These are phyloP conservation scores for Aphanoascus verrucosus DNA, from an alignment of 2,329 filamentous ascomycete species.

Conservation along the genomic window DNA sequence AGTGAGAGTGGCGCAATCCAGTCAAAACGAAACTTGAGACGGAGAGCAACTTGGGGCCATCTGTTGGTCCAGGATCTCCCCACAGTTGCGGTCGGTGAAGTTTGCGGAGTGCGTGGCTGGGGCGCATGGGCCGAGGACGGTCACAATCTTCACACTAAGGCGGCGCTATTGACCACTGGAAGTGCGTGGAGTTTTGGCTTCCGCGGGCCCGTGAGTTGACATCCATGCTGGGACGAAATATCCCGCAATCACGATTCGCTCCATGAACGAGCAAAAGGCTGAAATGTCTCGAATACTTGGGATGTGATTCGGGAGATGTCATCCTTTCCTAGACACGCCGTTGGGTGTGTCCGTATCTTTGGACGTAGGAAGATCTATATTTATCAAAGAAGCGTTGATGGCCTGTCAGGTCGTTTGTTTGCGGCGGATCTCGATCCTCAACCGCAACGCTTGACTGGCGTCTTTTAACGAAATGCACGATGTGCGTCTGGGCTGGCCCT, in stretches of 20 bases:
- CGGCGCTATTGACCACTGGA: background rate
- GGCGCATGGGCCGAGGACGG: background rate
- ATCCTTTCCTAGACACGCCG: too few species aligned
- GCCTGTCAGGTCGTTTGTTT: constrained; percentile 1
- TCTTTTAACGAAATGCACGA: background rate
- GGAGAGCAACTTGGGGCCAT: background rate
- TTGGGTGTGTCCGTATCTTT: too few species aligned
- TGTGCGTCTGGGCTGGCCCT: constrained; percentile 2
- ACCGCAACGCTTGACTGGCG: background rate
- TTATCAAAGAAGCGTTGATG: background rate
- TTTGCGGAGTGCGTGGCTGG: constrained; percentile 4
- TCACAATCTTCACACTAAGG: constrained; percentile 1
- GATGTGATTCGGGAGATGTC: too few species aligned
- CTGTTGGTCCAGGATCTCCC: background rate
- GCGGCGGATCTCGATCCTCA: background rate
- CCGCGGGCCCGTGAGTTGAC: background rate
- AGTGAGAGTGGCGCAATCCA: background rate
- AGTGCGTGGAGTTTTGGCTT: background rate
- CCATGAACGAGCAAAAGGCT: background rate
- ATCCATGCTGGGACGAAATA: background rate
- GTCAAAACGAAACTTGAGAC: background rate
- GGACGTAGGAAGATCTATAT: background rate
- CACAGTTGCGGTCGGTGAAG: background rate
- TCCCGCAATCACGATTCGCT: background rate
- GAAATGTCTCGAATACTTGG: background rate